Conservation (phyloP, 2,329 filamentous ascomycete genomes). For the Ophiostoma montium region DNA sequence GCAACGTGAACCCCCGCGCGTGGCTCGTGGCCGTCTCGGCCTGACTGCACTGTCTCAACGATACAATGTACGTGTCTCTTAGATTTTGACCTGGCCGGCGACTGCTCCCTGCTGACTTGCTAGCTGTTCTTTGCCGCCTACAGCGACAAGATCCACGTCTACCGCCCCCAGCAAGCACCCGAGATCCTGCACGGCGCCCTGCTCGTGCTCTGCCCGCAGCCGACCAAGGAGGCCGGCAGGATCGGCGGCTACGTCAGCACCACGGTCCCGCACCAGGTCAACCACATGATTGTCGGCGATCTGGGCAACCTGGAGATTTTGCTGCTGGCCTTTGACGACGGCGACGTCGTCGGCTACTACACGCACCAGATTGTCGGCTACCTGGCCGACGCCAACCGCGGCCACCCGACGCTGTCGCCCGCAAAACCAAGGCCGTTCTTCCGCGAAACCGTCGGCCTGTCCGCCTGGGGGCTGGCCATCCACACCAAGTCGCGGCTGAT, state of each 20-base stretch:
- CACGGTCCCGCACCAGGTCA: slow-evolving; percentile 45
- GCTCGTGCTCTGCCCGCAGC: slow-evolving; percentile 32
- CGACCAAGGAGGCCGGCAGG: slow-evolving; percentile 23
- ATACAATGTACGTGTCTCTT: slow-evolving; percentile 40
- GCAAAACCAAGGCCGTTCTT: slow-evolving; percentile 40
- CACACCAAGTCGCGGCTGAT: slow-evolving; percentile 72
- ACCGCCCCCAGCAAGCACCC: slow-evolving; percentile 31
- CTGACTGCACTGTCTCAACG: slow-evolving; percentile 43
- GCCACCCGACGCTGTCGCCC: not conserved
- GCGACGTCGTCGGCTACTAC: slow-evolving; percentile 60
- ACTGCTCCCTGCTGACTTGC: not conserved
- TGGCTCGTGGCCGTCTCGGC: slow-evolving; percentile 31
- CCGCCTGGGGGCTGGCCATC: slow-evolving; percentile 80
- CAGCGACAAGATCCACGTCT: slow-evolving; percentile 41
- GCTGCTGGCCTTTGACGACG: slow-evolving; percentile 56
- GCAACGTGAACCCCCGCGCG: slow-evolving; percentile 14
- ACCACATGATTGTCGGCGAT: slow-evolving; percentile 54
- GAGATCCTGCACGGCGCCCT: slow-evolving; percentile 37
- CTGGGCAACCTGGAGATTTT: slow-evolving; percentile 58
- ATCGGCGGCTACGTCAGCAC: slow-evolving; percentile 35
- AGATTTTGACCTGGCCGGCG: too few relatives aligned
- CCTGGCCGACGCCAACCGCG: slow-evolving; percentile 17
- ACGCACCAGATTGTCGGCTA: slow-evolving; percentile 36
- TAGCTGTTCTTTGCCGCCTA: slow-evolving; percentile 50
- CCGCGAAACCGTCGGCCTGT: slow-evolving; percentile 57